Percentiles rank a stretch among this genome's conserved stretches.
Evolutionary conservation across 208 protist species (phyloP).

Genomic region (Leishmania lainsoni): DNA sequence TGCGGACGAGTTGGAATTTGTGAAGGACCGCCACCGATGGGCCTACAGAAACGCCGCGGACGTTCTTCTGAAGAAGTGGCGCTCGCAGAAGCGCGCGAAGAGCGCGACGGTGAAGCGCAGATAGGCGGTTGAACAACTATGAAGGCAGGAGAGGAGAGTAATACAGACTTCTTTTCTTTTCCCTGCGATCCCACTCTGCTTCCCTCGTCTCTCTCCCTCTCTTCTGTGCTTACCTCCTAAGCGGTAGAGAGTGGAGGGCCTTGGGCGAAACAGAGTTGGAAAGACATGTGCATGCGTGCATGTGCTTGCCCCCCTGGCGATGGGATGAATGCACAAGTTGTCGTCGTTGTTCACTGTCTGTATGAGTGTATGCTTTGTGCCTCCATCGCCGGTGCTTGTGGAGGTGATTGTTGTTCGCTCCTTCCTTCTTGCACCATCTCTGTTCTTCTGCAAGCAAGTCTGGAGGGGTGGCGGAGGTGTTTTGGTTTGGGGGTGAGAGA

Average conservation of each 20-base stretch:
- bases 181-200: background rate
- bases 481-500: background rate
- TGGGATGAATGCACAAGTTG: background rate
- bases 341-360: background rate
- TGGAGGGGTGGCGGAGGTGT: background rate
- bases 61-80: slow-evolving; percentile 66
- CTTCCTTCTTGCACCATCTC: background rate
- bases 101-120: slow-evolving; percentile 13
- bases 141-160: background rate
- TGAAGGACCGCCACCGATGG: slow-evolving; percentile 75
- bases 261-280: background rate
- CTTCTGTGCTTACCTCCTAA: background rate
- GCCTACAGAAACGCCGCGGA: slow-evolving; percentile 64
- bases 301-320: background rate
- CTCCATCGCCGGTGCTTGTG: background rate
- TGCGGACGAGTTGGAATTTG: slow-evolving; percentile 71
- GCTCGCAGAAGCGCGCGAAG: slow-evolving; percentile 34
- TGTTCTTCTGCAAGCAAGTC: background rate
- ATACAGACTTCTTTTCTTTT: background rate
- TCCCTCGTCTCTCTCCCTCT: background rate
- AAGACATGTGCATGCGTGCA: background rate
- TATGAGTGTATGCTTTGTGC: background rate
- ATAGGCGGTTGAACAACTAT: background rate
- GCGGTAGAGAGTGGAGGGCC: background rate
- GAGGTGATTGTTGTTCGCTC: background rate